phyloP scores from a whole-genome alignment of 805 yeast genomes.

The Wickerhamiella qilinensis region DNA sequence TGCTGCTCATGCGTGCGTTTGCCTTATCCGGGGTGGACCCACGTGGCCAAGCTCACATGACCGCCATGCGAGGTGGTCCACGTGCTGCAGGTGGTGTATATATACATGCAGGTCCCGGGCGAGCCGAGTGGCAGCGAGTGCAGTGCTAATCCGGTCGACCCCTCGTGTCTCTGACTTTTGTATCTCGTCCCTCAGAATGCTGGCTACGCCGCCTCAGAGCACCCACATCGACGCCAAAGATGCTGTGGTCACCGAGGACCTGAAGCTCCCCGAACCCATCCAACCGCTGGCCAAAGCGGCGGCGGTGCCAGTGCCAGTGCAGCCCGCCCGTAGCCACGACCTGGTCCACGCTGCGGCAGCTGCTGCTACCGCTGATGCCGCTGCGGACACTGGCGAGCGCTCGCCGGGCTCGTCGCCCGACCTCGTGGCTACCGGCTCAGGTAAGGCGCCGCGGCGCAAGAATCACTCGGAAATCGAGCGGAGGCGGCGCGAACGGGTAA shows the following conservation, averaged over 20 bases:
- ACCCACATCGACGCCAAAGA: not conserved
- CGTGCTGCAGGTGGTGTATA: not conserved
- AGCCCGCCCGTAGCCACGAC: not conserved
- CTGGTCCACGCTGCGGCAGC: too few relatives aligned
- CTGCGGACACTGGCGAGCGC: not conserved
- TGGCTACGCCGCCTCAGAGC: not conserved
- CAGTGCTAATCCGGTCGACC: too few relatives aligned
- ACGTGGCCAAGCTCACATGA: not conserved
- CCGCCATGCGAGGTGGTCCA: not conserved
- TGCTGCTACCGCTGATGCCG: too few relatives aligned
- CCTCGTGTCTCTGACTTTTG: too few relatives aligned
- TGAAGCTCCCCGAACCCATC: not conserved
- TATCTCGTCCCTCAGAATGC: not conserved
- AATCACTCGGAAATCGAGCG: slow-evolving; percentile 64
- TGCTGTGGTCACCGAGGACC: not conserved
- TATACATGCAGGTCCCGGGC: not conserved
- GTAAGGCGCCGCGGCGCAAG: not conserved
- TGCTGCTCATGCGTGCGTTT: too few relatives aligned
- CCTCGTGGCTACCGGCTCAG: not conserved
- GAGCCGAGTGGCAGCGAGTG: not conserved
- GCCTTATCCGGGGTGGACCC: too few relatives aligned
- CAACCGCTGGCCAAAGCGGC: not conserved
- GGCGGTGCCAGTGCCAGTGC: not conserved
- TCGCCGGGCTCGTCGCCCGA: not conserved
- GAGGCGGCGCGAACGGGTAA: slow-evolving; percentile 60